phyloP scores from a whole-genome alignment of 2,329 filamentous ascomycete species.

The Dendrostoma leiphaemia region DNA sequence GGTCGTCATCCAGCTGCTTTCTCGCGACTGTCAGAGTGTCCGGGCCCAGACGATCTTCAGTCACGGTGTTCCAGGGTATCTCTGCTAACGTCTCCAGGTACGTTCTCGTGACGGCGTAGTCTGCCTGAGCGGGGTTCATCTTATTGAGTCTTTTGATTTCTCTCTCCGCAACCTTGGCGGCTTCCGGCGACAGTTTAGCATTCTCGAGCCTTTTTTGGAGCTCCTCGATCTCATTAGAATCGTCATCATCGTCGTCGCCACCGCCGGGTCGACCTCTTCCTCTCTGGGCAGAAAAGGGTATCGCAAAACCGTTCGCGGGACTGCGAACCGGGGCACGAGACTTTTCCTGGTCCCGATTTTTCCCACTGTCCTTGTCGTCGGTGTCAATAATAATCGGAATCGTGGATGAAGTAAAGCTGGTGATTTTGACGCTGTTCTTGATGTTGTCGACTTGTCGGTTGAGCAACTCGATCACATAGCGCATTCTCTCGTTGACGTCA shows the following conservation, averaged over 20 bases:
- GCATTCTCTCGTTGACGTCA: conserved; percentile 73
- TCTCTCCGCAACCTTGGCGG: conserved; percentile 83
- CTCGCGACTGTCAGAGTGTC: conserved; percentile 77
- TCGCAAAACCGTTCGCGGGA: conserved; percentile 22
- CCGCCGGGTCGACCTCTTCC: conserved; percentile 36
- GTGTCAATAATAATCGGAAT: conserved; percentile 59
- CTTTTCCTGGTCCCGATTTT: conserved; percentile 35
- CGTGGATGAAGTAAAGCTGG: conserved; percentile 68
- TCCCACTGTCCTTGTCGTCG: conserved; percentile 51
- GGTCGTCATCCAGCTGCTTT: conserved; percentile 91
- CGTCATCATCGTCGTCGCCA: conserved; percentile 68
- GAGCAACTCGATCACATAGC: conserved; percentile 79
- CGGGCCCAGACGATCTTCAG: conserved; percentile 79
- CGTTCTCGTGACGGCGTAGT: conserved; percentile 89
- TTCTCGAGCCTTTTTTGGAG: conserved; percentile 83
- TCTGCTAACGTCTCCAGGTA: conserved; percentile 93
- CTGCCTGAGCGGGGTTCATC: conserved; percentile 94
- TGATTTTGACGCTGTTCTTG: conserved; percentile 84
- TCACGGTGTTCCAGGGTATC: conserved; percentile 85
- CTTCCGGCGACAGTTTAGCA: conserved; percentile 78
- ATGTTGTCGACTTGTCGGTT: conserved; percentile 79
- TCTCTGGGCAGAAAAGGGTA: conserved; percentile 28
- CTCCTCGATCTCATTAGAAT: conserved; percentile 86
- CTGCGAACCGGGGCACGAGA: conserved; percentile 23
- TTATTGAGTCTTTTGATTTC: conserved; percentile 87